Percentiles rank a stretch among this genome's conserved stretches.
Evolutionary conservation across 164 flowering plant species (phyloP).

Genomic region (Cinnamomum micranthum): DNA sequence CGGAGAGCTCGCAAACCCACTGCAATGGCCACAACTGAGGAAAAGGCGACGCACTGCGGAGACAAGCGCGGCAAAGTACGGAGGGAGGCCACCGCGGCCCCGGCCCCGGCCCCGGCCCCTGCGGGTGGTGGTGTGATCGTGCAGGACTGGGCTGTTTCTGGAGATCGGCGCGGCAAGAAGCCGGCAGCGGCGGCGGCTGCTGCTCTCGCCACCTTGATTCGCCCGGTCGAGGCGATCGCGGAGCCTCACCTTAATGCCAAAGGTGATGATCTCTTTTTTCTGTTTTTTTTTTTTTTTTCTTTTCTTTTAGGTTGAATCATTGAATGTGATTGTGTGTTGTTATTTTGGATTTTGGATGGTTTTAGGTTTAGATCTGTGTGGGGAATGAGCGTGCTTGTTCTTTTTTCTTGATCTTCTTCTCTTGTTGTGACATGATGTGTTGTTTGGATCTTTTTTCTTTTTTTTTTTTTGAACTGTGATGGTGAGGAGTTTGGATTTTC

Average conservation of each 20-base stretch:
- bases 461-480: no score
- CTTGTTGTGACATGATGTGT: no score
- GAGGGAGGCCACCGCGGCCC: constrained; percentile 13
- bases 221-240: constrained; percentile 42
- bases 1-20: constrained; percentile 66
- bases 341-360: not conserved
- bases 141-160: constrained; percentile 40
- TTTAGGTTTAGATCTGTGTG: no score
- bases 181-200: constrained; percentile 10
- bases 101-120: no score
- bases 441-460: no score
- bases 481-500: no score
- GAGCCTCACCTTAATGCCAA: constrained; percentile 36
- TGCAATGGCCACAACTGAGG: constrained; percentile 93
- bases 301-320: not conserved
- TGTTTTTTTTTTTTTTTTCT: no score
- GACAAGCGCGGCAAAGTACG: constrained; percentile 3
- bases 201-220: constrained; percentile 47
- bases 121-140: constrained; percentile 17
- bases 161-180: constrained; percentile 32
- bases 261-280: constrained; percentile 1
- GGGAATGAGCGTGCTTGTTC: no score
- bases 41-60: constrained; percentile 65
- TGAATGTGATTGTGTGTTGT: no score
- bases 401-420: no score